Conservation (phyloP, 2,329 filamentous ascomycete species). For the Ceratocystis diversiconidia region DNA sequence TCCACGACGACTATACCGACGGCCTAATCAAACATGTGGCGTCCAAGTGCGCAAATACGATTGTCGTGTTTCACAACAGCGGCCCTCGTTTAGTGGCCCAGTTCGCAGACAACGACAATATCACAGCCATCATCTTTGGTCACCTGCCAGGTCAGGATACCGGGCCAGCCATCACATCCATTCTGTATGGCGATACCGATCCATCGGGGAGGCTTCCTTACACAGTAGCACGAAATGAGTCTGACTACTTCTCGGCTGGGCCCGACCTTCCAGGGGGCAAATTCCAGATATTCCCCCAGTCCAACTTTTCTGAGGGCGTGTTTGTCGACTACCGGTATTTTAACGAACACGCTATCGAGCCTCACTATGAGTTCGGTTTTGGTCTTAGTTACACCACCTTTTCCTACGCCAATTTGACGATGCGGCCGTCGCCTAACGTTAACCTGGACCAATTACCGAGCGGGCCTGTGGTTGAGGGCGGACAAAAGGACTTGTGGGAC, state of each 20-base stretch:
- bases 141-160: slow-evolving; percentile 52
- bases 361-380: slow-evolving; percentile 42
- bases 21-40: slow-evolving; percentile 43
- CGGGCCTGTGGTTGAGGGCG: slow-evolving; percentile 30
- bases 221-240: slow-evolving; percentile 42
- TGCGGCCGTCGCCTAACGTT: slow-evolving; percentile 24
- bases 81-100: slow-evolving; percentile 45
- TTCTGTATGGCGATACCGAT: slow-evolving; percentile 44
- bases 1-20: slow-evolving; percentile 54
- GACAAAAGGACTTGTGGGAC: slow-evolving; percentile 36
- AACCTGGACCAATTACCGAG: slow-evolving; percentile 27
- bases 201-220: slow-evolving; percentile 47
- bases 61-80: slow-evolving; percentile 52
- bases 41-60: slow-evolving; percentile 43
- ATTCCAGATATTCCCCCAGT: slow-evolving; percentile 38
- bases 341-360: slow-evolving; percentile 33
- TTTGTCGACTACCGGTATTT: slow-evolving; percentile 43
- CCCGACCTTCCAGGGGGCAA: slow-evolving; percentile 33
- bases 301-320: slow-evolving; percentile 37
- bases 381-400: slow-evolving; percentile 44
- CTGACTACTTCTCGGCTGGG: slow-evolving; percentile 46
- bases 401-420: slow-evolving; percentile 30
- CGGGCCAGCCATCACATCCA: slow-evolving; percentile 38
- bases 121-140: slow-evolving; percentile 49
- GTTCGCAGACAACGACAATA: slow-evolving; percentile 48